Conservation (phyloP, 75 land plant species). For the Ceratopteris richardii region DNA sequence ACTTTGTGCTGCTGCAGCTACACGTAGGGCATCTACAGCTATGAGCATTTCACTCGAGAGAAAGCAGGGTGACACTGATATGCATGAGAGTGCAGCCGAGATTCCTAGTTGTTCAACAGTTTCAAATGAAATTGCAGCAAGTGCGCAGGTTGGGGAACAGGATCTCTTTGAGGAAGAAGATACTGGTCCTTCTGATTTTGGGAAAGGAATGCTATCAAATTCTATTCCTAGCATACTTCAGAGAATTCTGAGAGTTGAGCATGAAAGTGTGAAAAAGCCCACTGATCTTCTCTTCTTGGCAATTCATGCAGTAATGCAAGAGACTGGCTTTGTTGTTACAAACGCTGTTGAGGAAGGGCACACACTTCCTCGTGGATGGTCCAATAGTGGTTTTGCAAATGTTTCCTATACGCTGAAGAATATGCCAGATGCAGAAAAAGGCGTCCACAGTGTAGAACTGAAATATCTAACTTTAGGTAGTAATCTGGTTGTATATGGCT, state of each 20-base stretch:
- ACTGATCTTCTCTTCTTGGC: constrained; percentile 37
- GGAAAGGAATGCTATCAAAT: not conserved
- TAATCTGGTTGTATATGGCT: constrained; percentile 53
- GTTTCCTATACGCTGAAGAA: constrained; percentile 51
- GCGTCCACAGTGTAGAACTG: constrained; percentile 25
- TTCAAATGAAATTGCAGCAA: constrained; percentile 2
- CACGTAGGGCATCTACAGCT: constrained; percentile 8
- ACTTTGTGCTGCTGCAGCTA: constrained; percentile 35
- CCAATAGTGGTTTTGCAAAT: constrained; percentile 17
- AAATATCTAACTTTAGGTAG: constrained; percentile 46
- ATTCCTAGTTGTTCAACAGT: not conserved
- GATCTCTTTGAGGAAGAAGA: constrained; percentile 13
- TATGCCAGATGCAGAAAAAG: constrained; percentile 5
- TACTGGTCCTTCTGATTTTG: constrained; percentile 2
- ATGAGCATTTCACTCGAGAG: not conserved
- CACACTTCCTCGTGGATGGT: constrained; percentile 33
- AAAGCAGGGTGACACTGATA: not conserved
- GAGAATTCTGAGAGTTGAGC: constrained; percentile 47
- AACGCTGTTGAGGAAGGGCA: constrained; percentile 22
- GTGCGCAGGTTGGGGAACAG: not conserved
- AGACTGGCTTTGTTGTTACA: constrained; percentile 60
- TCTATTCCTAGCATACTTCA: constrained; percentile 44
- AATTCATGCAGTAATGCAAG: constrained; percentile 74
- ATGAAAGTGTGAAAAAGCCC: constrained; percentile 17
- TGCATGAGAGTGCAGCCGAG: not conserved